Percentiles rank a stretch among this genome's conserved stretches.
Evolutionary conservation across 2,329 filamentous ascomycete species (phyloP).

Genomic region (Onygenales sp.): DNA sequence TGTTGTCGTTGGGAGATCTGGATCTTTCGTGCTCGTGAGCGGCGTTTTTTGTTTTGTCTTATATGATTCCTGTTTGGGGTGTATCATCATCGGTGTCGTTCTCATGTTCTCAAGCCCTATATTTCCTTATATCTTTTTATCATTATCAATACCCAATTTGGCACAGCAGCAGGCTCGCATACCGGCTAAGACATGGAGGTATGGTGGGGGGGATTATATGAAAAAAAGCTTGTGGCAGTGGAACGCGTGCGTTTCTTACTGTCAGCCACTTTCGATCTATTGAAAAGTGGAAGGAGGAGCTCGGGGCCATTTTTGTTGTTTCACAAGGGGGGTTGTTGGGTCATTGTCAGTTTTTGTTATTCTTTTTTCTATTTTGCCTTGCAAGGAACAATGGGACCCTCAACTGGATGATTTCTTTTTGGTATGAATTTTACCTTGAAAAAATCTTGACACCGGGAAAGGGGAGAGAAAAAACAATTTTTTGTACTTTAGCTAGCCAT

Average conservation of each 20-base stretch:
- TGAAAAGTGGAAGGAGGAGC: constrained; percentile 9
- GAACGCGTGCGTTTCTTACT: constrained; percentile 2
- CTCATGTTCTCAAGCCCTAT: neutral
- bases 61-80: constrained; percentile 5
- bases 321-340: neutral
- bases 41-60: constrained; percentile 7
- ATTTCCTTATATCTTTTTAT: constrained; percentile 10
- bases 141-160: constrained; percentile 4
- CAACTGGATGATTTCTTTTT: no score
- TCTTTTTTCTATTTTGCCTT: neutral
- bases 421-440: no score
- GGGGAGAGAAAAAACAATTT: neutral
- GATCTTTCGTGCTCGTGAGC: constrained; percentile 1
- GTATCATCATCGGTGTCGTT: neutral
- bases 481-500: constrained; percentile 19
- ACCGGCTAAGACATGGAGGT: neutral
- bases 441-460: no score
- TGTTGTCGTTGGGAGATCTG: constrained; percentile 4
- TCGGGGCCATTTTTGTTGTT: neutral
- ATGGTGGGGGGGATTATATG: neutral
- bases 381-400: neutral
- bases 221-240: constrained; percentile 10
- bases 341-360: neutral
- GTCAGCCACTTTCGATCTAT: constrained; percentile 10
- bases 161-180: constrained; percentile 4